Evolutionary conservation across 805 yeast species (phyloP), one percentile per base, ranked within the genome.

Genomic region (Candida easanensis): DNA sequence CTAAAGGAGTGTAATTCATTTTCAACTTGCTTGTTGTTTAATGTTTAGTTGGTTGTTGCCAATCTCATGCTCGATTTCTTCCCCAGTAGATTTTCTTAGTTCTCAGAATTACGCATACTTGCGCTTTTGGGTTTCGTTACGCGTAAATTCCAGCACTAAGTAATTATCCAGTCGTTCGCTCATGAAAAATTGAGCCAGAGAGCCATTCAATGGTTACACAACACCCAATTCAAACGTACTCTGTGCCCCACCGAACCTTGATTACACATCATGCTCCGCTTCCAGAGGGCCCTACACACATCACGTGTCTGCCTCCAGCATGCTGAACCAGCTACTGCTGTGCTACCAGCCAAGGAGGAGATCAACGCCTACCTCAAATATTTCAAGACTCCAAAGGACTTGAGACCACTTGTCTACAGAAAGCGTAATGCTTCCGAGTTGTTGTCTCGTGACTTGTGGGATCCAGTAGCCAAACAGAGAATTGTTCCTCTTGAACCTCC

Each of bases 341-440:
- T 30, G 3, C 14, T 33, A n/a, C 19, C 36, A 18, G 57, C 65
- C 5, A 56, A 48, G 33, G 53, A 48, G 27, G 54, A 56, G 45
- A 46, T 69, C n/a, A 58, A 60, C 3, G 53, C 62, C 1, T 67
- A 58, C 41, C 58, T 64, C 39, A 51, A 54, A 17, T 70, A 63
- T 49, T 62, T 62, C 51, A 58, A 57, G 30, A 64, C 71, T 2
- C 55, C 60, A 22, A 59, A 53, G 33, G 44, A 55, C 3, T 39
- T 66, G 23, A 67, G 64, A 54, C 69, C 71, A 5, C 56, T 63
- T 36, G 64, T 70, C 20, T 70, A 70, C 52, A 65, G 73, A 52
- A 63, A 66, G 28, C 66, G 61, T 42, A 69, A 70, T 48, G 62
- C 70, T 3, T 59, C 65, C 22, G 62, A 53, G 38, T 50, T 70